phyloP scores from a whole-genome alignment of 163 green algal species.

The Chlamydomonas reinhardtii region DNA sequence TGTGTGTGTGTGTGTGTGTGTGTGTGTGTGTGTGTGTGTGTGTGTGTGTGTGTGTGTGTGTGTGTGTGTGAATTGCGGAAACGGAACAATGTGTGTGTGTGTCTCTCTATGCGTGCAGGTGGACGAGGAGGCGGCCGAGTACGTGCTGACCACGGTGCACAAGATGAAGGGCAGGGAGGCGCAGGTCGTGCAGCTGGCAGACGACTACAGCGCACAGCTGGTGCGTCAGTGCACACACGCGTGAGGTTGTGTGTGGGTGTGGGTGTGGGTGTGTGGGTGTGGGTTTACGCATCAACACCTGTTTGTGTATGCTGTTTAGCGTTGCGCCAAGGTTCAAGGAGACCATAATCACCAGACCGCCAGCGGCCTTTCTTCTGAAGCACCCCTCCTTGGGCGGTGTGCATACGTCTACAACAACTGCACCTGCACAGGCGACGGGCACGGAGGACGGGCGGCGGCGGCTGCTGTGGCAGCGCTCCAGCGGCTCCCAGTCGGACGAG shows the following conservation, averaged over 20 bases:
- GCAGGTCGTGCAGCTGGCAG: constrained; percentile 45
- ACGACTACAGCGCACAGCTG: constrained; percentile 35
- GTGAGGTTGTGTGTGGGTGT: not conserved
- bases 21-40: too few relatives aligned
- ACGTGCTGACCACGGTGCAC: constrained; percentile 47
- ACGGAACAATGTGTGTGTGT: too few relatives aligned
- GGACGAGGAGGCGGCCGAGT: not conserved
- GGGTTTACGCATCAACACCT: not conserved
- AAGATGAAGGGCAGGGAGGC: constrained; percentile 48
- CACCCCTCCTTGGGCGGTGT: too few relatives aligned
- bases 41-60: too few relatives aligned
- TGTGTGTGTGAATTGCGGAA: too few relatives aligned
- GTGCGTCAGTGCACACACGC: not conserved
- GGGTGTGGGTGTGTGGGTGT: not conserved
- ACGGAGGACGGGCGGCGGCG: not conserved
- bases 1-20: too few relatives aligned
- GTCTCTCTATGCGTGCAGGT: too few relatives aligned
- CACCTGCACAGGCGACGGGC: not conserved
- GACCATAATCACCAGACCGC: not conserved
- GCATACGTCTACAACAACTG: too few relatives aligned
- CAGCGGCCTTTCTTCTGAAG: too few relatives aligned
- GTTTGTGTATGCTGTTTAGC: too few relatives aligned
- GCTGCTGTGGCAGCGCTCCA: not conserved
- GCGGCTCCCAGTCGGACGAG: constrained; percentile 2
- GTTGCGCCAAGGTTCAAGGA: too few relatives aligned